These are phyloP conservation scores for Trifolium pratense DNA, from an alignment of 306 rosid genomes.

Conservation along the genomic window DNA sequence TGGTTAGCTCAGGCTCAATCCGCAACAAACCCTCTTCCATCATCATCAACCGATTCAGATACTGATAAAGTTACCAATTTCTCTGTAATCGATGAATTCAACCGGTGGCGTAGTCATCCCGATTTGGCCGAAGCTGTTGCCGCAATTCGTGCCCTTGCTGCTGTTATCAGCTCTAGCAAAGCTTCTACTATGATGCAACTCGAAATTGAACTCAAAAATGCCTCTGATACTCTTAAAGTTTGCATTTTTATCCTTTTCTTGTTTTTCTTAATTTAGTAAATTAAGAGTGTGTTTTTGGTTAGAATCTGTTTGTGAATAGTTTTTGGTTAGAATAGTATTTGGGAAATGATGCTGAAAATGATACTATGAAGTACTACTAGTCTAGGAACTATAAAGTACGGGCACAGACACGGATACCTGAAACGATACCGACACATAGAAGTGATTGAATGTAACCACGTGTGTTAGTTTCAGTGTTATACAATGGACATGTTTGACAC, in stretches of 20 bases:
- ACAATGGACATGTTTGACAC: background rate
- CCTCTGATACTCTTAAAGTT: constrained; percentile 92
- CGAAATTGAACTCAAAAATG: constrained; percentile 87
- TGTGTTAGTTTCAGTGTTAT: no score
- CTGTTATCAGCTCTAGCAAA: constrained; percentile 72
- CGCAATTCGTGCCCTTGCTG: constrained; percentile 90
- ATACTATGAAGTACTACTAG: background rate
- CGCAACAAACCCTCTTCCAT: constrained; percentile 47
- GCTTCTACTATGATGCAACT: constrained; percentile 97
- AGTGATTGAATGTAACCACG: background rate
- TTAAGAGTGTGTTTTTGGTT: background rate
- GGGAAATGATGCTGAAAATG: background rate
- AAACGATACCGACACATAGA: background rate
- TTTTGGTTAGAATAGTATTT: no score
- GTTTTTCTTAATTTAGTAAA: background rate
- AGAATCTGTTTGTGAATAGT: background rate
- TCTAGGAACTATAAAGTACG: background rate
- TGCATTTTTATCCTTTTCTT: background rate
- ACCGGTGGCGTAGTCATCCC: constrained; percentile 87
- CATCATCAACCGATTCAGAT: background rate
- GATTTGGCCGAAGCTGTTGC: constrained; percentile 98
- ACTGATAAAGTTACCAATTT: constrained; percentile 43
- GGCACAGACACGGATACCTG: background rate
- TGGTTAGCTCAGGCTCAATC: constrained; percentile 96
- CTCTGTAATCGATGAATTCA: constrained; percentile 82